phyloP scores from a whole-genome alignment of 768 basidiomycete genomes.

The Leccinum broughii region DNA sequence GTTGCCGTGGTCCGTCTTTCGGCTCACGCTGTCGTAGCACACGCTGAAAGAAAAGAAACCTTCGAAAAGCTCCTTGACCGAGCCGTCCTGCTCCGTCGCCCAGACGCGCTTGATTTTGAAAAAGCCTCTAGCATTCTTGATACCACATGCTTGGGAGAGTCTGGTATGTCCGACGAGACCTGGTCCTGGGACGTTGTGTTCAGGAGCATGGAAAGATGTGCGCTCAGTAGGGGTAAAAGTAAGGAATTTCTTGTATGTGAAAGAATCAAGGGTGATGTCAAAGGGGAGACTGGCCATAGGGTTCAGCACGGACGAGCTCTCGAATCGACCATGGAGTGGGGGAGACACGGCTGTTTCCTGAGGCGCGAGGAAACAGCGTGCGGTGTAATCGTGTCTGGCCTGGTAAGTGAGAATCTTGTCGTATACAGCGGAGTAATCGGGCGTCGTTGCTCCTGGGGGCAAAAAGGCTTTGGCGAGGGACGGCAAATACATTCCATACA shows the following conservation, averaged over 20 bases:
- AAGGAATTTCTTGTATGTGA: constrained; percentile 28
- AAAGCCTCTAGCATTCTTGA: constrained; percentile 34
- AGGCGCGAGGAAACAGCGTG: constrained; percentile 29
- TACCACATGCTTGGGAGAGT: constrained; percentile 32
- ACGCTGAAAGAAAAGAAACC: constrained; percentile 40
- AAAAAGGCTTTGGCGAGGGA: constrained; percentile 36
- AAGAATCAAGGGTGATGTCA: constrained; percentile 29
- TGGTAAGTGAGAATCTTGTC: constrained; percentile 39
- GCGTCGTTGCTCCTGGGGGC: constrained; percentile 27
- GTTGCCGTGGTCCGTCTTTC: constrained; percentile 37
- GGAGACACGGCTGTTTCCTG: constrained; percentile 4
- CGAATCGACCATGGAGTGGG: constrained; percentile 27
- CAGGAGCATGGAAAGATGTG: constrained; percentile 26
- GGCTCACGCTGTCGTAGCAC: constrained; percentile 35
- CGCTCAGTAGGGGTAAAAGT: constrained; percentile 31
- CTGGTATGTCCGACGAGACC: constrained; percentile 32
- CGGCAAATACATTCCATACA: constrained; percentile 41
- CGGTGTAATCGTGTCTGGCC: constrained; percentile 40
- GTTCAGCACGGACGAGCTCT: constrained; percentile 29
- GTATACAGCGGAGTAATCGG: constrained; percentile 34
- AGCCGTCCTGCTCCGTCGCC: constrained; percentile 23
- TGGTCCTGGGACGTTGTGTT: constrained; percentile 21
- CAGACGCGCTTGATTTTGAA: constrained; percentile 40
- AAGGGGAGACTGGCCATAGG: constrained; percentile 39
- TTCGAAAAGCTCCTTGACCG: constrained; percentile 39